Evolutionary conservation across 2,329 filamentous ascomycete genomes (phyloP).

Genomic region (Rachicladosporium sp.): DNA sequence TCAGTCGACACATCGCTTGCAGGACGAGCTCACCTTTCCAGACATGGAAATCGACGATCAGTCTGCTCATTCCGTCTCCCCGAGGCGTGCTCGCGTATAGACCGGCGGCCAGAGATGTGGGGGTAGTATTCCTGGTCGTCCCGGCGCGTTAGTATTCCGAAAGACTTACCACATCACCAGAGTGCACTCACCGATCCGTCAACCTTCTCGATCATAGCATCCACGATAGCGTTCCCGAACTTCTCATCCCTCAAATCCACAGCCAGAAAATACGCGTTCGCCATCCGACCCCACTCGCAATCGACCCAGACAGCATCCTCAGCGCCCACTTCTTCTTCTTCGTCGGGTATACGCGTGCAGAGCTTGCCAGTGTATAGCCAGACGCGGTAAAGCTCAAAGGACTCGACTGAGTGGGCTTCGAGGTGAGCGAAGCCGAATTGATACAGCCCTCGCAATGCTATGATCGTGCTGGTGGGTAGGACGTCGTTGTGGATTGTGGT

Average conservation of each 20-base stretch:
- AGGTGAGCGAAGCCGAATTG: slow-evolving; percentile 6
- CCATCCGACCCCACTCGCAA: slow-evolving; percentile 12
- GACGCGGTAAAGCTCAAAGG: slow-evolving; percentile 12
- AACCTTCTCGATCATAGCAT: slow-evolving; percentile 9
- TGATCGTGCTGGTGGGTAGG: slow-evolving; percentile 4
- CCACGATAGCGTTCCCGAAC: slow-evolving; percentile 16
- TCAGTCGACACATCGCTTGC: too few species aligned
- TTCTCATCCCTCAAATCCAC: slow-evolving; percentile 12
- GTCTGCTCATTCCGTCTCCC: slow-evolving; percentile 8
- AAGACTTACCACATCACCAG: too few species aligned
- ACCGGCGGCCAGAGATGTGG: slow-evolving; percentile 12
- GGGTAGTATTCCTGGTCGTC: slow-evolving; percentile 8
- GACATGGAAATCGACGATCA: slow-evolving; percentile 14
- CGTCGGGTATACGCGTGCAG: slow-evolving; percentile 1
- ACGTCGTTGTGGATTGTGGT: slow-evolving; percentile 10
- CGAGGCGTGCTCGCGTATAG: slow-evolving; percentile 8
- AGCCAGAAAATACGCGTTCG: slow-evolving; percentile 15
- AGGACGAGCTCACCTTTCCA: slow-evolving; percentile 6
- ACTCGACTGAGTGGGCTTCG: slow-evolving; percentile 5
- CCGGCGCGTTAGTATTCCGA: not conserved
- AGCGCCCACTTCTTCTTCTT: slow-evolving; percentile 4
- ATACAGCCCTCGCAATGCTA: not conserved
- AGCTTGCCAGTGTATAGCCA: slow-evolving; percentile 13
- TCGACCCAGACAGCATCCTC: slow-evolving; percentile 2
- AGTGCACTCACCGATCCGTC: not conserved